Evolutionary conservation across 495 filamentous ascomycete genomes (phyloP).

Genomic region (Talaromyces trachyspermus): DNA sequence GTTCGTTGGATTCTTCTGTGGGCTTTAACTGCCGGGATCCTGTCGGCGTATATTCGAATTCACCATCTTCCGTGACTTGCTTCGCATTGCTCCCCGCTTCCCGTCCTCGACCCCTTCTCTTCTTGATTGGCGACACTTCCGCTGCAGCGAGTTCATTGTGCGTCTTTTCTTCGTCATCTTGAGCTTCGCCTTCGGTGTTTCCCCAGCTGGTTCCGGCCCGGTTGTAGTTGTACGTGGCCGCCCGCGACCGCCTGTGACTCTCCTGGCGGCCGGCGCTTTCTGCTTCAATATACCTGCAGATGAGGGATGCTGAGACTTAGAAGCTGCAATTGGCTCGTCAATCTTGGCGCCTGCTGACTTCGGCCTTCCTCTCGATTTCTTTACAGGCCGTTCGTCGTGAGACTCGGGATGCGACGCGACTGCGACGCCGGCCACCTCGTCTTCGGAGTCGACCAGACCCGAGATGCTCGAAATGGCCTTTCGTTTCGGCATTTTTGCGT

Average conservation of each 20-base stretch:
- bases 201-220: conserved; percentile 24
- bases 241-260: conserved; percentile 19
- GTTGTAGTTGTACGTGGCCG: conserved; percentile 16
- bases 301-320: neutral
- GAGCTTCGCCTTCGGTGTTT: conserved; percentile 12
- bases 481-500: conserved; percentile 44
- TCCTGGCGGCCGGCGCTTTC: conserved; percentile 28
- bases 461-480: conserved; percentile 49
- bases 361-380: conserved; percentile 35
- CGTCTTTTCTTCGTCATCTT: too few relatives aligned
- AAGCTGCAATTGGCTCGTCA: neutral
- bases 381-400: conserved; percentile 30
- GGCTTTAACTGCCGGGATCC: conserved; percentile 21
- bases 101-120: conserved; percentile 23
- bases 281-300: conserved; percentile 14
- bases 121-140: conserved; percentile 17
- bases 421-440: conserved; percentile 50
- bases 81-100: conserved; percentile 22
- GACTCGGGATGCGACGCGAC: conserved; percentile 19
- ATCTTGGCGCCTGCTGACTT: conserved; percentile 15
- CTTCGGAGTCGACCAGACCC: conserved; percentile 59
- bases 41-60: conserved; percentile 45
- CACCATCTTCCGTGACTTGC: conserved; percentile 33
- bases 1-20: conserved; percentile 13
- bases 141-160: conserved; percentile 12